Conservation (phyloP, 2,329 filamentous ascomycete species). For the Stagonosporopsis rhizophila region DNA sequence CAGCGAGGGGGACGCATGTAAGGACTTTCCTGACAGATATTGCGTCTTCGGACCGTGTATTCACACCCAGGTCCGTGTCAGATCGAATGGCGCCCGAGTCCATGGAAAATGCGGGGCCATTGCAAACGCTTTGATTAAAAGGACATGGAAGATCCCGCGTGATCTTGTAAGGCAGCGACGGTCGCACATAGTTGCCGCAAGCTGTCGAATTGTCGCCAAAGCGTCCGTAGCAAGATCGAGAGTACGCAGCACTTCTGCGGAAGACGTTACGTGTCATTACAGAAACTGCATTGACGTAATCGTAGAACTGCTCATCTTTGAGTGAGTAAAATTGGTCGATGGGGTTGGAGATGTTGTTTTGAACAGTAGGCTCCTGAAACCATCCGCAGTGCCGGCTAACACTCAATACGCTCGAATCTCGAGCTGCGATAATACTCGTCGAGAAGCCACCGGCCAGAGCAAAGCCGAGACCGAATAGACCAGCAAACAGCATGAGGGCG, state of each 20-base stretch:
- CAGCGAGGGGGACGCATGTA: neutral
- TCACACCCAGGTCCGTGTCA: neutral
- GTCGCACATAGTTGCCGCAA: neutral
- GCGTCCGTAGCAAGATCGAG: neutral
- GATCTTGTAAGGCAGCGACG: neutral
- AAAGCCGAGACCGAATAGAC: neutral
- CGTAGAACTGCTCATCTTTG: neutral
- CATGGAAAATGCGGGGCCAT: neutral
- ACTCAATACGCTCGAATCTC: neutral
- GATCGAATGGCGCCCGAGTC: neutral
- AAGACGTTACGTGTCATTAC: neutral
- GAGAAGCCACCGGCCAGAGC: neutral
- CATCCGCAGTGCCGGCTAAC: neutral
- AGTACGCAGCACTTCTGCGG: neutral
- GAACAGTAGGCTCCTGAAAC: neutral
- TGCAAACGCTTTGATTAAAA: neutral
- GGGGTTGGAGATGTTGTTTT: neutral
- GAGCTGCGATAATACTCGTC: neutral
- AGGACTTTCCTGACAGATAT: neutral
- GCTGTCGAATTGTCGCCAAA: neutral
- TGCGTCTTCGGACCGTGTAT: neutral
- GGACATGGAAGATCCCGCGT: neutral
- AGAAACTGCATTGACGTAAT: neutral
- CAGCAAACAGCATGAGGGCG: neutral
- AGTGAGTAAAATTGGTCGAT: neutral